phyloP scores from a whole-genome alignment of 345 rosid species.

The Stellera chamaejasme region DNA sequence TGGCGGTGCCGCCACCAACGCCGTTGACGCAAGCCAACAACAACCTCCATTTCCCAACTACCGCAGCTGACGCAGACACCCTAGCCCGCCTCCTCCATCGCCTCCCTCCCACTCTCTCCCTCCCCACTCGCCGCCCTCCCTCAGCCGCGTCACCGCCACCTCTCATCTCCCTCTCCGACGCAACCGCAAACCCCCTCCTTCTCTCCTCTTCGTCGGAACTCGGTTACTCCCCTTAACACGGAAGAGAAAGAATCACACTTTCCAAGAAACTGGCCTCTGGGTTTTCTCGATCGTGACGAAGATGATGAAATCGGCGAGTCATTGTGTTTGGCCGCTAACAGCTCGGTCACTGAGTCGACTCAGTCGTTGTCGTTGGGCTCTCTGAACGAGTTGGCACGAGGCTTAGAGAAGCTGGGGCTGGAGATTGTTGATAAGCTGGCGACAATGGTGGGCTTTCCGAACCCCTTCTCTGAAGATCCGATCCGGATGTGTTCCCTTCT shows the following conservation, averaged over 20 bases:
- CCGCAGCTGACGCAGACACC: too few species aligned
- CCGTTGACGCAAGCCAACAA: too few species aligned
- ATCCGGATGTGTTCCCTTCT: constrained; percentile 39
- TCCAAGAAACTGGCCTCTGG: constrained; percentile 70
- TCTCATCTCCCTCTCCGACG: too few species aligned
- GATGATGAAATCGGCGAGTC: constrained; percentile 31
- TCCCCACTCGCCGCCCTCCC: too few species aligned
- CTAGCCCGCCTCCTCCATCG: too few species aligned
- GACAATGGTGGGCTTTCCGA: constrained; percentile 36
- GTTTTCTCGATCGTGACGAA: constrained; percentile 39
- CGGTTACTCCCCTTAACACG: constrained; percentile 25
- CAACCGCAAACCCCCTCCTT: too few species aligned
- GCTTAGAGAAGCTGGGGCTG: constrained; percentile 47
- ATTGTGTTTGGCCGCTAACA: constrained; percentile 41
- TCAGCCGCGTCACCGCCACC: too few species aligned
- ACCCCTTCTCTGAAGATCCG: constrained; percentile 42
- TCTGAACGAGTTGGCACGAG: constrained; percentile 33
- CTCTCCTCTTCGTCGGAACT: too few species aligned
- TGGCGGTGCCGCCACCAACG: too few species aligned
- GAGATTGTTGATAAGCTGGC: constrained; percentile 39
- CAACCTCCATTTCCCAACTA: too few species aligned
- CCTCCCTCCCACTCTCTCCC: too few species aligned
- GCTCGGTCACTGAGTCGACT: constrained; percentile 29
- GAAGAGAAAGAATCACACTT: constrained; percentile 35
- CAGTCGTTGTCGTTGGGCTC: constrained; percentile 32